Percentiles rank a stretch among this genome's conserved stretches.
phyloP scores from a whole-genome alignment of 495 filamentous ascomycete species.

The Penicillium cinerascens region DNA sequence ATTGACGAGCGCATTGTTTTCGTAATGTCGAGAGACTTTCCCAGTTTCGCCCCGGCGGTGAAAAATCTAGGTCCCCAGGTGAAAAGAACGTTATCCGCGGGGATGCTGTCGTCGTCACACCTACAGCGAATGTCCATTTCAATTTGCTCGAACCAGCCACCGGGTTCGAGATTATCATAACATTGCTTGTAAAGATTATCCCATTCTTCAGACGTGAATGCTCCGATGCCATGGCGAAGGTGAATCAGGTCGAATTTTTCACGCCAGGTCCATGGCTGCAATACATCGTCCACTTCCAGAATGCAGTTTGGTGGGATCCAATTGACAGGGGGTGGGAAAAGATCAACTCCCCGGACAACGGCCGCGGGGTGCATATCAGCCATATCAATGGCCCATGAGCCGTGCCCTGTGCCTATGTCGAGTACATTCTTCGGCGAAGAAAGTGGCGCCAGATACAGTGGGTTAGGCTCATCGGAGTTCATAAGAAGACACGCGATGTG shows the following conservation, averaged over 20 bases:
- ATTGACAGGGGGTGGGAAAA: conserved; percentile 6
- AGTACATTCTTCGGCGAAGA: conserved; percentile 4
- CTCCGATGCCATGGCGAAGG: conserved; percentile 9
- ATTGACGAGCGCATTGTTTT: conserved; percentile 14
- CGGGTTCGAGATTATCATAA: conserved; percentile 22
- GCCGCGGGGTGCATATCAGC: conserved; percentile 8
- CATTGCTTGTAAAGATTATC: conserved; percentile 16
- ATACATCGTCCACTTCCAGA: conserved; percentile 24
- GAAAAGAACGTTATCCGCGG: conserved; percentile 22
- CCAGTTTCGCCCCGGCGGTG: neutral
- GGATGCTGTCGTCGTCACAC: conserved; percentile 41
- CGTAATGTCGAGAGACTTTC: neutral
- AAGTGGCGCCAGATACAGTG: conserved; percentile 7
- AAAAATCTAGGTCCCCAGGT: conserved; percentile 3
- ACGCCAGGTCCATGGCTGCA: conserved; percentile 20
- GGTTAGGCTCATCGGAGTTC: conserved; percentile 2
- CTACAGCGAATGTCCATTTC: conserved; percentile 36
- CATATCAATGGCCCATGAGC: conserved; percentile 11
- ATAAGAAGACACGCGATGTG: conserved; percentile 10
- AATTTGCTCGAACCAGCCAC: conserved; percentile 52
- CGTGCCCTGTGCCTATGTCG: conserved; percentile 13
- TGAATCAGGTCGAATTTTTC: conserved; percentile 28
- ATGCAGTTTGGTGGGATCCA: conserved; percentile 26
- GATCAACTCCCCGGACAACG: conserved; percentile 10
- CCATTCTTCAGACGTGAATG: conserved; percentile 16